Evolutionary conservation across 371 early-diverging fungal species (phyloP).

Genomic region (Fennellomyces sp.): DNA sequence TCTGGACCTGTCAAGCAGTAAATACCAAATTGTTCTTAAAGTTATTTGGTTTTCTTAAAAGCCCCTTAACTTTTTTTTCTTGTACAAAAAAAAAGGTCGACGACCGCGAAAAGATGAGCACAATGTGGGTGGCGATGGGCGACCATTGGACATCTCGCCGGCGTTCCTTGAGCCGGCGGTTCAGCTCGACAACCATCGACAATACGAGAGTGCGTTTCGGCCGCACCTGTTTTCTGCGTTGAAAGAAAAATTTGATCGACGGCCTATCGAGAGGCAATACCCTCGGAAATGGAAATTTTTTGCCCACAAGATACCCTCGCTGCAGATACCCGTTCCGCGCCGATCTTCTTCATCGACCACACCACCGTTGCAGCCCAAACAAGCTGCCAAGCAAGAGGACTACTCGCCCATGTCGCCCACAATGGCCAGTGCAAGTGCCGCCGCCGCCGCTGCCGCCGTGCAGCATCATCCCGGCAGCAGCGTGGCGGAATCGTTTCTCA

Average conservation of each 20-base stretch:
- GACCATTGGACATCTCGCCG: too few relatives aligned
- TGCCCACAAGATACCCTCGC: constrained; percentile 16
- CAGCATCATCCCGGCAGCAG: constrained; percentile 34
- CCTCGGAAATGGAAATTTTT: constrained; percentile 4
- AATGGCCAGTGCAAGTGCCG: constrained; percentile 31
- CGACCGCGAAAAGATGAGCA: constrained; percentile 2
- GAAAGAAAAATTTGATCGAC: constrained; percentile 11
- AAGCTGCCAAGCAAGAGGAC: background rate
- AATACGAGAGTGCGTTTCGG: constrained; percentile 18
- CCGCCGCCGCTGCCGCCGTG: constrained; percentile 25
- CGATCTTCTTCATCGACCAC: constrained; percentile 9
- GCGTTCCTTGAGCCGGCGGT: constrained; percentile 30
- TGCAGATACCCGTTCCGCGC: constrained; percentile 25
- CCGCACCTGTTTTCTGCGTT: constrained; percentile 17
- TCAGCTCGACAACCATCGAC: constrained; percentile 20
- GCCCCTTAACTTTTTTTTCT: background rate
- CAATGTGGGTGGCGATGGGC: background rate
- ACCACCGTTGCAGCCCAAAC: background rate
- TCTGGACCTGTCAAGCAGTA: constrained; percentile 9
- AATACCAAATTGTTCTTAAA: too few relatives aligned
- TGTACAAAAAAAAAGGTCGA: background rate
- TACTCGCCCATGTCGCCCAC: constrained; percentile 28
- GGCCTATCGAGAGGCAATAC: background rate
- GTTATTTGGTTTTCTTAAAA: too few relatives aligned
- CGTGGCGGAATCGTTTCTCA: constrained; percentile 32